Conservation (phyloP, 768 basidiomycete genomes). For the Epithele typhae region DNA sequence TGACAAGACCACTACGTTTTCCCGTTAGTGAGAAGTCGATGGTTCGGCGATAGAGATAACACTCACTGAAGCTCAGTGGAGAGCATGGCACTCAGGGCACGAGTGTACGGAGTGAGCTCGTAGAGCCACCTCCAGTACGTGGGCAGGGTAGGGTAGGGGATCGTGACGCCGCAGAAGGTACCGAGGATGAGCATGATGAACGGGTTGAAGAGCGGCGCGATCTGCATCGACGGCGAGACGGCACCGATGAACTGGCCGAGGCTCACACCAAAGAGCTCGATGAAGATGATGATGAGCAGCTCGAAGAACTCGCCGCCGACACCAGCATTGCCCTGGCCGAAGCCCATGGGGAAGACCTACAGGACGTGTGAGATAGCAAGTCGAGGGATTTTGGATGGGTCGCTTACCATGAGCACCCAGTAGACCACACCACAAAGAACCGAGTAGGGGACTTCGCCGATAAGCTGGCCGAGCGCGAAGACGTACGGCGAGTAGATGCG, state of each 20-base stretch:
- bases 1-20: constrained; percentile 48
- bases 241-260: constrained; percentile 74
- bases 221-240: constrained; percentile 64
- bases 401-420: constrained; percentile 65
- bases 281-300: constrained; percentile 63
- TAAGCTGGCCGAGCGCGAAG: constrained; percentile 77
- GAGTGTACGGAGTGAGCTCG: constrained; percentile 65
- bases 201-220: constrained; percentile 79
- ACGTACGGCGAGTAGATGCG: constrained; percentile 84
- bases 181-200: constrained; percentile 61
- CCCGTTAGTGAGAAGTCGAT: too few relatives aligned
- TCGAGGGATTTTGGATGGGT: constrained; percentile 4
- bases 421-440: constrained; percentile 67
- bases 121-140: constrained; percentile 81
- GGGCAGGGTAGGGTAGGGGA: constrained; percentile 60
- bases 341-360: constrained; percentile 59
- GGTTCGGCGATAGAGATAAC: not conserved
- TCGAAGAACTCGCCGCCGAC: constrained; percentile 67
- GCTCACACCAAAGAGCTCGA: constrained; percentile 69
- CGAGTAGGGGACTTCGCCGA: constrained; percentile 79
- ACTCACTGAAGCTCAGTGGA: constrained; percentile 70
- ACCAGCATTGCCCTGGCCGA: constrained; percentile 59
- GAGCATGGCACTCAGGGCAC: constrained; percentile 66
- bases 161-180: constrained; percentile 78
- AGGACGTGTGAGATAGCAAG: not conserved